Base-by-base conservation (phyloP, 2,329 filamentous ascomycete genomes). In the Colletotrichum lentis region DNA sequence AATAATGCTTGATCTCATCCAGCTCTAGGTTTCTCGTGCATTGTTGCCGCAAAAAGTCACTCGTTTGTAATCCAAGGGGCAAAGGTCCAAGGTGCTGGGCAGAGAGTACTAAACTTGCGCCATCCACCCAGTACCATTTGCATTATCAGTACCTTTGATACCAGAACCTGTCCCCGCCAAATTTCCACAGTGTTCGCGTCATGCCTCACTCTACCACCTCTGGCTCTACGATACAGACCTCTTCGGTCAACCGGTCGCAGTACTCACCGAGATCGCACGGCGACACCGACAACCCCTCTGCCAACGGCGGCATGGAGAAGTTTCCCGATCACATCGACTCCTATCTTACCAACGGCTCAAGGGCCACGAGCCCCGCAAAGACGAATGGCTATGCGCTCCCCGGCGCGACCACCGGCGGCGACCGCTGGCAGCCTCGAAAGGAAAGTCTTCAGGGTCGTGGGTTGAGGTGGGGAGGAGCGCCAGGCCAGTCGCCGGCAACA, bases 341-440 rank as follows among this genome's bases (percentile, higher is more conserved):
- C 6, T 72, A 71, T 54, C 70, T 70, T 69, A 74, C 63, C 66
- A 71, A 73, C 58, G 72, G 50, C 27, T 57, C 69, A 14, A 71
- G 71, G 43, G 37, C 69, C 0, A 7, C 69, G 22, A 74, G 70
- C 54, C 73, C 73, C 22, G 71, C 71, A 58, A 74, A 72, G 69
- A 71, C 71, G 31, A 78, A 78, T 41, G 75, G 76, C 49, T 70
- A 76, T 61, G 57, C 59, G 35, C 62, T 59, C 46, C 61, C 72
- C 44, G 74, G 73, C 50, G 61, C 71, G 22, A 65, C 72, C 43
- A 72, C 73, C 16, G 76, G 77, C 24, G 76, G 79, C 62, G 86
- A 90, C 71, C 82, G 84, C 72, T 92, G 90, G 90, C 85, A 88
- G 62, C 82, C 86, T 47, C 84, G 86, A 52, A 87, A 83, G 74